phyloP scores from a whole-genome alignment of 345 rosid species.

The Triadica sebifera region DNA sequence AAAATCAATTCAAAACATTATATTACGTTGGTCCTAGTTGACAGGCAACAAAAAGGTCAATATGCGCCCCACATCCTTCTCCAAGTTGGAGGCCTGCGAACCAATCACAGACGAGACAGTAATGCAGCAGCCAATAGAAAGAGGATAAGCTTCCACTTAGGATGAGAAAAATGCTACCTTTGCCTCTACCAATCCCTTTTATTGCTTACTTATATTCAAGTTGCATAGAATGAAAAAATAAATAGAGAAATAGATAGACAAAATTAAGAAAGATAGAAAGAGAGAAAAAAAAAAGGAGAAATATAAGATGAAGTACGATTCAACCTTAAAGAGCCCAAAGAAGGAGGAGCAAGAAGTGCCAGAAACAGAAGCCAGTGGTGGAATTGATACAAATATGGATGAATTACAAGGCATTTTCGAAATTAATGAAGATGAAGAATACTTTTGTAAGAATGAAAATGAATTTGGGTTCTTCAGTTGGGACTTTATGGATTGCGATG shows the following conservation, averaged over 20 bases:
- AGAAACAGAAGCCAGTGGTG: conserved; percentile 11
- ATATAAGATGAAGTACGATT: conserved; percentile 34
- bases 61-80: background rate
- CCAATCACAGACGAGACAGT: conserved; percentile 16
- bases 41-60: conserved; percentile 2
- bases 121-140: conserved; percentile 24
- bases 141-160: conserved; percentile 38
- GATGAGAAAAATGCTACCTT: background rate
- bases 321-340: conserved; percentile 41
- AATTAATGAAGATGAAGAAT: conserved; percentile 26
- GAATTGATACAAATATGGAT: conserved; percentile 23
- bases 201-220: background rate
- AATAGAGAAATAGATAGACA: background rate
- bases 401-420: conserved; percentile 37
- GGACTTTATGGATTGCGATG: conserved; percentile 45
- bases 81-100: conserved; percentile 23
- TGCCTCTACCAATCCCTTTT: background rate
- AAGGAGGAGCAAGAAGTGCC: conserved; percentile 42
- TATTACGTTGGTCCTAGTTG: too few species aligned
- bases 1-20: too few species aligned
- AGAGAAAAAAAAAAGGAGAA: background rate
- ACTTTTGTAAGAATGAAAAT: background rate
- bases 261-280: background rate
- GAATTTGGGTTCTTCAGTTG: conserved; percentile 22
- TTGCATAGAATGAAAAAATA: background rate